Base-by-base conservation (phyloP, 1,284 basidiomycete genomes). In the Puccinia hordei region DNA sequence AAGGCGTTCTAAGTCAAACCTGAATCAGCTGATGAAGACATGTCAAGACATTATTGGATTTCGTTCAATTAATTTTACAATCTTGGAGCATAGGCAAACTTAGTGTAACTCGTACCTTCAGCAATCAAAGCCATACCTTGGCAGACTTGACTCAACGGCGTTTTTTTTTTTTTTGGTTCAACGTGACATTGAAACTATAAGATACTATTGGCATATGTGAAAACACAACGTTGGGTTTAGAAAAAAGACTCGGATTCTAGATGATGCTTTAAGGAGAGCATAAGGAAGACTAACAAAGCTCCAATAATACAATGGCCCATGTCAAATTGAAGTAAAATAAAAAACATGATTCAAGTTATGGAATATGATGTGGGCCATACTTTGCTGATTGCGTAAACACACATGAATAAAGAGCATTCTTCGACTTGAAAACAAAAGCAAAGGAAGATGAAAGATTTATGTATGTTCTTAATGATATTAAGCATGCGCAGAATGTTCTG, bases 1-100 rank as follows among this genome's bases (percentile, higher is more conserved):
- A 72, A 38, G 41, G 71, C 44, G 59, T 79, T 63, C 38, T 69
- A 15, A 61, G 46, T 46, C 53, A 72, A 51, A 69, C 46, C 8
- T 69, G 66, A 69, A 22, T 69, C 61, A n/a, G 22, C 24, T 33
- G 2, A 3, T 27, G 57, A 30, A 30, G 15, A 15, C 15, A 15
- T 17, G n/a, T 19, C 6, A n/a, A 24, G 55, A 57, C 27, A 61
- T 63, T 63, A 0, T 38, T 22, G 61, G 61, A 19, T 8, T 6
- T 38, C 13, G 22, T 38, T 38, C 22, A 38, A 63, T 63, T 63
- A 5, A 17, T 12, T 63, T 22, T 22, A n/a, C 35, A 4, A 10
- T 1, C 38, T 63, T 35, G 33, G 13, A 38, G 35, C 5, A 19
- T 38, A 10, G 22, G 19, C 33, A 63, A 12, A 0, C 19, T 63